Evolutionary conservation across 805 yeast species (phyloP).

Genomic region (Saccharomycopsis sp.): DNA sequence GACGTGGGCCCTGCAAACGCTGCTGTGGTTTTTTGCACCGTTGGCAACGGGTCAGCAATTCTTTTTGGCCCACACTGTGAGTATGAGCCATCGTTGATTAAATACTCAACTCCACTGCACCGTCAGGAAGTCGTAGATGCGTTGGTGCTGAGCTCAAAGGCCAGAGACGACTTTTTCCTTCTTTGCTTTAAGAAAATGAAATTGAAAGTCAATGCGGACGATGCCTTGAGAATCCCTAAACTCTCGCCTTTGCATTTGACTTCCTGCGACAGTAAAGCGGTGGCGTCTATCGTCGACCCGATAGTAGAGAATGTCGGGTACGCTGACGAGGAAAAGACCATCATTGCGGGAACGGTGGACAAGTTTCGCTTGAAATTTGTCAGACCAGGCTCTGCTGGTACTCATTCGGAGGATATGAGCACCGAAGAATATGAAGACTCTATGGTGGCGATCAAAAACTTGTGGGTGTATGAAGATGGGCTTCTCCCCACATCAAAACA

Average conservation of each 20-base stretch:
- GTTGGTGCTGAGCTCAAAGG: constrained; percentile 38
- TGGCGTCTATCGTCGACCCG: constrained; percentile 29
- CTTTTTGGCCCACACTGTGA: constrained; percentile 90
- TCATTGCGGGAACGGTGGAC: constrained; percentile 49
- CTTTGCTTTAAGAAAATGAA: constrained; percentile 55
- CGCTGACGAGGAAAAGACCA: constrained; percentile 30
- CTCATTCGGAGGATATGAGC: constrained; percentile 24
- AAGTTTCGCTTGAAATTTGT: constrained; percentile 42
- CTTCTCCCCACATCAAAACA: constrained; percentile 41
- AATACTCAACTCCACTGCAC: constrained; percentile 28
- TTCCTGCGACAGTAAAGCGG: constrained; percentile 31
- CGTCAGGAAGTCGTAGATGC: constrained; percentile 31
- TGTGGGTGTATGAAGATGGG: constrained; percentile 39
- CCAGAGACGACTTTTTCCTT: constrained; percentile 51
- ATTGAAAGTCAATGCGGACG: constrained; percentile 54
- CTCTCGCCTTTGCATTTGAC: constrained; percentile 61
- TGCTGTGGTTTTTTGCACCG: constrained; percentile 61
- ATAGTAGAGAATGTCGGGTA: constrained; percentile 33
- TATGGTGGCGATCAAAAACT: constrained; percentile 47
- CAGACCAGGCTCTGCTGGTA: constrained; percentile 23
- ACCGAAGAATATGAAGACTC: constrained; percentile 43
- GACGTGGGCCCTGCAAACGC: constrained; percentile 38
- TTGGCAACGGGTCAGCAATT: constrained; percentile 71
- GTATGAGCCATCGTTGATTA: constrained; percentile 51
- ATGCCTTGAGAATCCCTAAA: constrained; percentile 47